phyloP scores from a whole-genome alignment of 495 filamentous ascomycete species.

The Aspergillus haitiensis region DNA sequence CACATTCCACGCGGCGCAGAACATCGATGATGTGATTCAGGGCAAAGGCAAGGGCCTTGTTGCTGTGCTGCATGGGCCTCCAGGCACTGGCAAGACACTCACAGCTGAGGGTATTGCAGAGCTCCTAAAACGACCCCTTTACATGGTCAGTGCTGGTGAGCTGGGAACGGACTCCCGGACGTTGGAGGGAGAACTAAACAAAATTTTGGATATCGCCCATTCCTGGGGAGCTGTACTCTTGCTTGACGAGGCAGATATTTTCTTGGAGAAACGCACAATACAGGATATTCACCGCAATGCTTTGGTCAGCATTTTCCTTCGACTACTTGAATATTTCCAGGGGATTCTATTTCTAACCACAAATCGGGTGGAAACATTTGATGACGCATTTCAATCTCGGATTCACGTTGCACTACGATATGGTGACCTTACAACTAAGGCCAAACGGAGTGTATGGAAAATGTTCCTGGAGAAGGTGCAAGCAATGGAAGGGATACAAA shows the following conservation, averaged over 20 bases:
- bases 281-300: conserved; percentile 75
- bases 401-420: conserved; percentile 80
- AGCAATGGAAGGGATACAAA: conserved; percentile 60
- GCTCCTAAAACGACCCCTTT: conserved; percentile 76
- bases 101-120: conserved; percentile 88
- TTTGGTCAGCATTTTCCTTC: conserved; percentile 73
- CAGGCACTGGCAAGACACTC: conserved; percentile 85
- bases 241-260: conserved; percentile 78
- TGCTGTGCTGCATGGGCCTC: conserved; percentile 76
- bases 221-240: conserved; percentile 81
- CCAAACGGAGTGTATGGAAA: conserved; percentile 83
- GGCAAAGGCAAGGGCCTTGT: conserved; percentile 78
- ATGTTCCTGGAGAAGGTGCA: conserved; percentile 75
- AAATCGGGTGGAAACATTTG: conserved; percentile 73
- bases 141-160: conserved; percentile 81
- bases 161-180: conserved; percentile 76
- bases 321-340: conserved; percentile 74
- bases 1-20: conserved; percentile 76
- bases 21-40: conserved; percentile 80
- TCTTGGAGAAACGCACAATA: conserved; percentile 70
- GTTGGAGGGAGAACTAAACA: conserved; percentile 76
- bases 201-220: conserved; percentile 84
- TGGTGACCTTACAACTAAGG: conserved; percentile 70
- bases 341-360: conserved; percentile 80
- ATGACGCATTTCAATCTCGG: conserved; percentile 65